Percentiles rank a stretch among this genome's conserved stretches.
phyloP scores from a whole-genome alignment of 345 rosid genomes.

The Eucalyptus decipiens region DNA sequence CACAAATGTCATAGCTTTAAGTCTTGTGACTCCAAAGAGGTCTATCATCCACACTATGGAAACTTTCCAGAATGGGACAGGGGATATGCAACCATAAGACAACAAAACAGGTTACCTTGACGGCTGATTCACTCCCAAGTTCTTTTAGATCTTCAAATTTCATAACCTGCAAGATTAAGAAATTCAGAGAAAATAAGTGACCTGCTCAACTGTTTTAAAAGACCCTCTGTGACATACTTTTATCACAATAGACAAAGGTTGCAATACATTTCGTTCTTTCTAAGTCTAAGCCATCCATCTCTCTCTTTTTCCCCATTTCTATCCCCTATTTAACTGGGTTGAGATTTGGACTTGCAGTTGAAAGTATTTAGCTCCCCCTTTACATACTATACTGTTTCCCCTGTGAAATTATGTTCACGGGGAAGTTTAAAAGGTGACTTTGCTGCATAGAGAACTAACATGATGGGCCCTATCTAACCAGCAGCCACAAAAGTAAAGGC shows the following conservation, averaged over 20 bases:
- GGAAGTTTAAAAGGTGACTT: neutral
- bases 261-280: neutral
- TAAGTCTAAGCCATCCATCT: neutral
- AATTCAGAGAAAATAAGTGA: neutral
- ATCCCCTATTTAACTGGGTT: neutral
- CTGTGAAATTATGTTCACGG: neutral
- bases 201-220: neutral
- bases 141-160: slow-evolving; percentile 94
- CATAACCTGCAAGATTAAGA: slow-evolving; percentile 59
- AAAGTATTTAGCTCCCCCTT: neutral
- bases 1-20: neutral
- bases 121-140: slow-evolving; percentile 78
- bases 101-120: slow-evolving; percentile 38
- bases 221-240: neutral
- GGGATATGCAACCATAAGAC: neutral
- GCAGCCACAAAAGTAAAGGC: neutral
- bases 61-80: neutral
- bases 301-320: neutral
- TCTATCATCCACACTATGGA: neutral
- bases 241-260: neutral
- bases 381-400: neutral
- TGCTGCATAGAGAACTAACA: neutral
- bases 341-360: neutral
- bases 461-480: neutral
- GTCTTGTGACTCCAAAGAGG: neutral